Evolutionary conservation across 2,329 filamentous ascomycete genomes (phyloP), one percentile per base, ranked within the genome.

Genomic region (Pezicula neosporulosa): DNA sequence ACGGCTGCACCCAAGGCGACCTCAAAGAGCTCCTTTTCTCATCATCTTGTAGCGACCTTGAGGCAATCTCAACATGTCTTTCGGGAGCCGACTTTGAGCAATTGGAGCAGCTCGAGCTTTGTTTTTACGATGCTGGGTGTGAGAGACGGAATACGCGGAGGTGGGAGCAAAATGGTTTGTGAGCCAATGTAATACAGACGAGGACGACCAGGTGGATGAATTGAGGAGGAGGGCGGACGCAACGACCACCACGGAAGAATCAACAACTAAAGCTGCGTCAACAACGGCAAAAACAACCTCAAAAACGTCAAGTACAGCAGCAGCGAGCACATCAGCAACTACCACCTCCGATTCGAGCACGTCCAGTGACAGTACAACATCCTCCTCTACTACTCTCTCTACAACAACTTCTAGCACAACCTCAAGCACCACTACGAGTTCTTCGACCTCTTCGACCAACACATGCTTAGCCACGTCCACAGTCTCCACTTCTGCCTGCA

Each of bases 41-140:
- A 30, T 56, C 52, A 45, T 51, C 59, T 15, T 63, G 62, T 50
- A 61, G 57, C 13, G 42, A 54, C 27, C 41, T 51, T 21, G 39
- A 54, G 13, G 45, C 27, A 13, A 57, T 64, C 36, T 46, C 54
- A 19, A 47, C 52, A 53, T 63, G 62, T 50, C 54, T 64, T 9
- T 38, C 27, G 15, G 24, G 39, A 44, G 47, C 54, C 18, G 52
- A 58, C 47, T 47, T 60, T 3, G 38, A 54, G 21, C 38, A 43
- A 3, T 36, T 59, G 37, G 49, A 56, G 27, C 53, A 58, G 21
- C 55, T 64, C 15, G 54, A 58, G 38, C 48, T 54, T 48, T 65
- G 63, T 39, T 62, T 58, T 38, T 43, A 51, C 41, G 48, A 48
- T 30, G 53, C 48, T 12, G 62, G 62, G 38, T 65, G 63, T 48